A percentile compares a stretch with the other conserved stretches of the same genome.
These are phyloP conservation scores for Tylopilus sp. DNA, from an alignment of 1,284 basidiomycete genomes.

Conservation along the genomic window DNA sequence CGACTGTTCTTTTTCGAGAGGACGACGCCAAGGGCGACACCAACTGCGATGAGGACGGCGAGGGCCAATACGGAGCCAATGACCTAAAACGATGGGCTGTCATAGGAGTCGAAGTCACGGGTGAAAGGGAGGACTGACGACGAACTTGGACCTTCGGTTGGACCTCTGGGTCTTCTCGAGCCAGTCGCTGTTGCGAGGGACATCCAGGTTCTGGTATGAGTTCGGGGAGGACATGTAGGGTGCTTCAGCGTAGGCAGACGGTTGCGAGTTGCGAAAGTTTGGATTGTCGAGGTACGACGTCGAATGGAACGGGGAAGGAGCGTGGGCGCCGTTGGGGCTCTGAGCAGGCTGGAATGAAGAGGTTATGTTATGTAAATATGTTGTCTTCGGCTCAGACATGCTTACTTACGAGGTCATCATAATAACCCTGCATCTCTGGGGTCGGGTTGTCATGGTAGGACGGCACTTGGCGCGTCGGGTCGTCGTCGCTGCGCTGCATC, in stretches of 20 bases:
- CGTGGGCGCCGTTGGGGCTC: conserved; percentile 28
- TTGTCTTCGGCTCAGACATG: conserved; percentile 2
- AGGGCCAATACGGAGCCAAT: conserved; percentile 32
- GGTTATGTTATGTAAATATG: conserved; percentile 13
- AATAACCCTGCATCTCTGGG: conserved; percentile 32
- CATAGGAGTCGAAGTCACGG: not conserved
- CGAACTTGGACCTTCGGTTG: conserved; percentile 32
- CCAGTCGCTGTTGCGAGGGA: conserved; percentile 31
- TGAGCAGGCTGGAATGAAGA: conserved; percentile 18
- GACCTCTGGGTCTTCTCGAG: conserved; percentile 29
- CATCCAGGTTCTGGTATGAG: conserved; percentile 26
- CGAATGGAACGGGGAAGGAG: conserved; percentile 28
- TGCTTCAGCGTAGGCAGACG: conserved; percentile 23
- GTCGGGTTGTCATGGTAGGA: conserved; percentile 27
- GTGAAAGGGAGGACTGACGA: conserved; percentile 22
- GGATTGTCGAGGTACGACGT: conserved; percentile 16
- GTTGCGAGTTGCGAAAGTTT: conserved; percentile 25
- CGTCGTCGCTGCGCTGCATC: conserved; percentile 29
- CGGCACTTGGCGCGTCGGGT: conserved; percentile 29
- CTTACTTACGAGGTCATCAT: conserved; percentile 29
- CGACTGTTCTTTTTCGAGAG: conserved; percentile 31
- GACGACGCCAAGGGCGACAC: conserved; percentile 30
- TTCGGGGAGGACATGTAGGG: conserved; percentile 28
- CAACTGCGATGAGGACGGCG: conserved; percentile 27
- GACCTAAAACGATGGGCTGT: conserved; percentile 23